phyloP scores from a whole-genome alignment of 2,329 filamentous ascomycete species.

The Didymella pinodella region DNA sequence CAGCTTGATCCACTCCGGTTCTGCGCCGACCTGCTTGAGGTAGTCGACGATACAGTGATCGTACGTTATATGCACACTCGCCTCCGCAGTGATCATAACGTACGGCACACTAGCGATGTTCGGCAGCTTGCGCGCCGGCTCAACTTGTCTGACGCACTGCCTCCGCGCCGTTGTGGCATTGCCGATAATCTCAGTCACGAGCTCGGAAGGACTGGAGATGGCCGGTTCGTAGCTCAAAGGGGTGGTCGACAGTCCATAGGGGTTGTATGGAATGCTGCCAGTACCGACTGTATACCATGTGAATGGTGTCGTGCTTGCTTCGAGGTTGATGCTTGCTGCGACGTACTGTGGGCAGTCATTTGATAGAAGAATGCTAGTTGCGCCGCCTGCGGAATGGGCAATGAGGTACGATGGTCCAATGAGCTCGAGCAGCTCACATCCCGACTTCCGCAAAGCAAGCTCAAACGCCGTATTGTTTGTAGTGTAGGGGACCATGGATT shows the following conservation, averaged over 20 bases:
- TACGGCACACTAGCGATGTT: constrained; percentile 40
- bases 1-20: constrained; percentile 55
- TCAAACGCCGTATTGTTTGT: constrained; percentile 21
- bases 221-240: constrained; percentile 3
- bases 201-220: neutral
- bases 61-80: constrained; percentile 36
- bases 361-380: constrained; percentile 21
- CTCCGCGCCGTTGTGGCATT: neutral
- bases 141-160: neutral
- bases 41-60: constrained; percentile 39
- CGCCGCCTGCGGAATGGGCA: constrained; percentile 21
- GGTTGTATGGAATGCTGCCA: constrained; percentile 8
- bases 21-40: constrained; percentile 53
- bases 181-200: neutral
- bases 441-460: constrained; percentile 11
- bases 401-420: constrained; percentile 19
- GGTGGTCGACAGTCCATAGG: constrained; percentile 18
- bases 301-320: constrained; percentile 18
- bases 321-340: constrained; percentile 2
- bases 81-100: constrained; percentile 37
- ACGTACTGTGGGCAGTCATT: constrained; percentile 23
- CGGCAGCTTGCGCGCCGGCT: neutral
- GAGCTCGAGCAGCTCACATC: constrained; percentile 12
- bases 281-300: constrained; percentile 16
- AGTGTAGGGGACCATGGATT: constrained; percentile 15